Evolutionary conservation across 106 monocot genomes (phyloP).

Genomic region (Allium cepa): DNA sequence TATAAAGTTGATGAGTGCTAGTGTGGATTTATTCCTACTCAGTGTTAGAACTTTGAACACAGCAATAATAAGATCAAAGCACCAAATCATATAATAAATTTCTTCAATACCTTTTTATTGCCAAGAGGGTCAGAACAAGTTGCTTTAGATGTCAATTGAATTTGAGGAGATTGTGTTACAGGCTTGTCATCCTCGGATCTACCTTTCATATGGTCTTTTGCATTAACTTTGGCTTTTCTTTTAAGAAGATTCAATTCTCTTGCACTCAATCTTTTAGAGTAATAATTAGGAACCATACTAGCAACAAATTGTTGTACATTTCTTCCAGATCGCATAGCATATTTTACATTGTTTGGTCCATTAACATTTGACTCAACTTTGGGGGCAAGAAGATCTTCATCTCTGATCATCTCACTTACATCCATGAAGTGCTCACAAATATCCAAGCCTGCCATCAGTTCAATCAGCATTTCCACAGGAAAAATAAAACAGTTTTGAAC

Average conservation of each 20-base stretch:
- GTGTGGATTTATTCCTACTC: no score
- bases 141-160: slow-evolving; percentile 17
- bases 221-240: slow-evolving; percentile 85
- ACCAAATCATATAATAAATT: no score
- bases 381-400: slow-evolving; percentile 89
- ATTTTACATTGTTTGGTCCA: slow-evolving; percentile 34
- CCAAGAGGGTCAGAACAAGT: slow-evolving; percentile 21
- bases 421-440: slow-evolving; percentile 99
- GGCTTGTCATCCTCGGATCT: slow-evolving; percentile 73
- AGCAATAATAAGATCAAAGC: no score
- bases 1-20: no score
- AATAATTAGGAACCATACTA: slow-evolving; percentile 71
- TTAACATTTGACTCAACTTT: slow-evolving; percentile 36
- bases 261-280: slow-evolving; percentile 74
- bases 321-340: slow-evolving; percentile 46
- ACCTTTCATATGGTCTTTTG: slow-evolving; percentile 75
- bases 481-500: neutral
- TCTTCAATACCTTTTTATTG: slow-evolving; percentile 33
- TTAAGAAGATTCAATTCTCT: slow-evolving; percentile 88
- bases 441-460: slow-evolving; percentile 68
- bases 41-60: no score
- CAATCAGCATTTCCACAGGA: neutral
- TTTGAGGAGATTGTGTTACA: slow-evolving; percentile 25
- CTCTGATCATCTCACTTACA: slow-evolving; percentile 83
- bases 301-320: slow-evolving; percentile 88